Evolutionary conservation across 805 yeast genomes (phyloP).

Genomic region (Yarrowia bubula): DNA sequence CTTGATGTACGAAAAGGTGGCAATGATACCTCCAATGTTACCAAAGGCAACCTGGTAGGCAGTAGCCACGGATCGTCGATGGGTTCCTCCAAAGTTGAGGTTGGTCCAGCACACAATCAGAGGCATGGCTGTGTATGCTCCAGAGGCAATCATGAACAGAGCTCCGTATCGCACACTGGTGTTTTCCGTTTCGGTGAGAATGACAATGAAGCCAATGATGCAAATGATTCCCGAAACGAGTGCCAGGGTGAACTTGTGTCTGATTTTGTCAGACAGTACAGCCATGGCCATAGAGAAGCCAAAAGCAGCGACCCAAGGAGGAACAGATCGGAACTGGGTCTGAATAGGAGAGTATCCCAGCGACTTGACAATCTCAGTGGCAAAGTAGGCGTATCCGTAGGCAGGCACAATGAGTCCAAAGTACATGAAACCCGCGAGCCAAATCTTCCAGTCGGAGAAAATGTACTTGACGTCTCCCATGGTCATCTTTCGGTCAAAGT

Average conservation of each 20-base stretch:
- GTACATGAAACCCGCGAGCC: constrained; percentile 59
- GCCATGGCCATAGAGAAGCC: constrained; percentile 64
- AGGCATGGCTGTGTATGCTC: constrained; percentile 67
- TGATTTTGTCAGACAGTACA: constrained; percentile 53
- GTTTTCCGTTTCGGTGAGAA: constrained; percentile 48
- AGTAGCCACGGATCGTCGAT: constrained; percentile 56
- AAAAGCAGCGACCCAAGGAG: constrained; percentile 80
- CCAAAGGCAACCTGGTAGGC: constrained; percentile 70
- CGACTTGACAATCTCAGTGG: constrained; percentile 61
- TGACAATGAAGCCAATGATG: constrained; percentile 55
- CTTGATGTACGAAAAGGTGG: constrained; percentile 56
- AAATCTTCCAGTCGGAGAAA: constrained; percentile 60
- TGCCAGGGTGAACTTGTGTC: constrained; percentile 40
- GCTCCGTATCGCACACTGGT: constrained; percentile 57
- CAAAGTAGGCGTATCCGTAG: constrained; percentile 74
- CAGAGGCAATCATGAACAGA: constrained; percentile 57
- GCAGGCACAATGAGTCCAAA: constrained; percentile 68
- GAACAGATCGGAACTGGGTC: constrained; percentile 79
- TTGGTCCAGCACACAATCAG: constrained; percentile 64
- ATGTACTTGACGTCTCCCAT: constrained; percentile 47
- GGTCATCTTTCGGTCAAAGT: constrained; percentile 50
- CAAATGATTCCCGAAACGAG: constrained; percentile 41
- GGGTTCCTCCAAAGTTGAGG: constrained; percentile 62
- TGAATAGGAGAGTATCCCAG: constrained; percentile 66
- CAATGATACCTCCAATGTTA: constrained; percentile 68